These are phyloP conservation scores for Pythium aristosporum DNA, from an alignment of 352 stramenopile species.

Conservation along the genomic window DNA sequence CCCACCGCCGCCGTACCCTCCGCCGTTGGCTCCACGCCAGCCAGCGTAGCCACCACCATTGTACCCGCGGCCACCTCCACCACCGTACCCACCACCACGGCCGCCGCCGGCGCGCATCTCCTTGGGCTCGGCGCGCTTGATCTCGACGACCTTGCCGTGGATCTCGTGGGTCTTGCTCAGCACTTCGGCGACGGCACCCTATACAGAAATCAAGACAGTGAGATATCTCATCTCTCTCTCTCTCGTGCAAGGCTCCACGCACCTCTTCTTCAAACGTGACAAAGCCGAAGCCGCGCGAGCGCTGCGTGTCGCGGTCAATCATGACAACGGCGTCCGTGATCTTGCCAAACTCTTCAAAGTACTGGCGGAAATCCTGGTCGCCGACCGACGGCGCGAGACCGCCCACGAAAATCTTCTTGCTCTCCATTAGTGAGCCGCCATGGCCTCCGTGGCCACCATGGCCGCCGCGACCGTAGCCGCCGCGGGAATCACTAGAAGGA, in stretches of 20 bases:
- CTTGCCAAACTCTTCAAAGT: constrained; percentile 91
- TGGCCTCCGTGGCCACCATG: constrained; percentile 26
- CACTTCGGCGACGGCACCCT: constrained; percentile 85
- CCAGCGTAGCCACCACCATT: constrained; percentile 32
- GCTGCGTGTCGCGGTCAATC: constrained; percentile 91
- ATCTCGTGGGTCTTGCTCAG: constrained; percentile 89
- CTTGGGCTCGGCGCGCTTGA: constrained; percentile 87
- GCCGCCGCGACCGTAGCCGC: constrained; percentile 25
- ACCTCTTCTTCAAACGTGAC: constrained; percentile 91
- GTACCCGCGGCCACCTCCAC: constrained; percentile 20
- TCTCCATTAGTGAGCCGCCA: constrained; percentile 49
- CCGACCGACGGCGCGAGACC: constrained; percentile 82
- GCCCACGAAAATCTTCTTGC: constrained; percentile 94
- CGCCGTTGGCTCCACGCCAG: constrained; percentile 21
- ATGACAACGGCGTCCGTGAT: constrained; percentile 93
- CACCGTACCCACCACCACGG: constrained; percentile 27
- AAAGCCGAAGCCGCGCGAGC: constrained; percentile 92
- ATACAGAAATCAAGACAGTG: not conserved
- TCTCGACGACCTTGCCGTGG: constrained; percentile 89
- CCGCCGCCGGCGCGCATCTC: constrained; percentile 47
- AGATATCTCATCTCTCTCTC: not conserved
- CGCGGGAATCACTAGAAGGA: constrained; percentile 38
- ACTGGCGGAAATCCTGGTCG: constrained; percentile 89
- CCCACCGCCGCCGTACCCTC: constrained; percentile 35
- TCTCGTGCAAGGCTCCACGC: not conserved